Percentiles rank a stretch among this genome's conserved stretches.
Evolutionary conservation across 441 rosid species (phyloP).

Genomic region (Populus hybrid): DNA sequence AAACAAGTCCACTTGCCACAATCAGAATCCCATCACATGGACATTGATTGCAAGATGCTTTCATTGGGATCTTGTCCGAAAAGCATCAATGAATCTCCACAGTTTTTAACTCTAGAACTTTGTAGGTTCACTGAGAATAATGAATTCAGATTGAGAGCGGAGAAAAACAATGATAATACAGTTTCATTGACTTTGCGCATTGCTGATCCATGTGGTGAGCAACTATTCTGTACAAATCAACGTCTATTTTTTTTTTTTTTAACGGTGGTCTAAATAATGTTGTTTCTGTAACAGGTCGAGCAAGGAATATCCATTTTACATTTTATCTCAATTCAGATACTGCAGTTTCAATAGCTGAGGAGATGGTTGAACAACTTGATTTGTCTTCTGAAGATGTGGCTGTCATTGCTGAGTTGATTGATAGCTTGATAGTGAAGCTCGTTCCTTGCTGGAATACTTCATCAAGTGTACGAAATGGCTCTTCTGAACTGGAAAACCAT

Average conservation of each 20-base stretch:
- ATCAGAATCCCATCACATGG: slow-evolving; percentile 56
- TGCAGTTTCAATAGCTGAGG: slow-evolving; percentile 50
- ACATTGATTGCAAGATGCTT: slow-evolving; percentile 54
- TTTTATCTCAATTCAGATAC: slow-evolving; percentile 69
- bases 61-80: slow-evolving; percentile 34
- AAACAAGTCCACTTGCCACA: slow-evolving; percentile 30
- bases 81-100: slow-evolving; percentile 34
- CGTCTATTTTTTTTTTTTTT: background rate
- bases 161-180: slow-evolving; percentile 41
- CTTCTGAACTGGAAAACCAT: slow-evolving; percentile 10
- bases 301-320: slow-evolving; percentile 53
- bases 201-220: slow-evolving; percentile 40
- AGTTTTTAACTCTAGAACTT: slow-evolving; percentile 38
- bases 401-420: slow-evolving; percentile 61
- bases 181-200: slow-evolving; percentile 56
- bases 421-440: slow-evolving; percentile 47
- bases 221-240: background rate
- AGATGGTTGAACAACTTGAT: slow-evolving; percentile 78
- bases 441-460: slow-evolving; percentile 38
- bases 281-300: slow-evolving; percentile 45
- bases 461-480: slow-evolving; percentile 20
- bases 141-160: slow-evolving; percentile 53
- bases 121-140: slow-evolving; percentile 34
- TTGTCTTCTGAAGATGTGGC: slow-evolving; percentile 51
- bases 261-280: slow-evolving; percentile 5